Evolutionary conservation across 306 rosid genomes (phyloP), one percentile per base, ranked within the genome.

Genomic region (Ormosia emarginata): DNA sequence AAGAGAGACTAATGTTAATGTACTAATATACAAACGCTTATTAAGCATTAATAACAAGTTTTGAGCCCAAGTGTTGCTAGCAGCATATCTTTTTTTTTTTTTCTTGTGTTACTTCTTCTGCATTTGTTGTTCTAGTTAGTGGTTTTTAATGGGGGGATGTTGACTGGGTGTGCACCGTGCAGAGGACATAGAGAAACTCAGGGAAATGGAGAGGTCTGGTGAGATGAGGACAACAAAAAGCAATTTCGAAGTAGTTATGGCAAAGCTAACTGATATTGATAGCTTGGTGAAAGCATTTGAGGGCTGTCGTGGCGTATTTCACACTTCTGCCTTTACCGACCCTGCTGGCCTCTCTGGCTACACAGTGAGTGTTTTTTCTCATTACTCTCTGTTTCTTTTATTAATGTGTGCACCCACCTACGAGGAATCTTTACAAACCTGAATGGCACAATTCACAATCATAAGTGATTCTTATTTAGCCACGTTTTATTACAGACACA

Each of bases 301-400:
- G 3, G 98, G 95, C 1, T 95, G 99, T 88, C 85, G 89, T 75
- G 97, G 92, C 80, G 88, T 93, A 0, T 91, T 95, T 69, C 99
- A 95, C 76, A 93, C 97, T 86, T 85, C 99, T 49, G 84, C 97
- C 0, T 93, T 89, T 36, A 67, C 86, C 2, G 99, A 95, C 79
- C 98, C 99, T 10, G 89, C 94, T 17, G 99, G 98, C 32, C 90
- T 95, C 12, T 90, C 99, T 15, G 99, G 99, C 41, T 95, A 95
- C 83, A 88, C 98, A 0, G 99, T 95, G 32, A 84, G 92, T 41
- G 2, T 61, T 36, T 58, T 55, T 11, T 46, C 13, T 11, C 46
- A 24, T 57, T 57, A 39, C 58, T 7, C 7, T 67, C 24, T 14
- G 1, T 33, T 14, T 1, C n/a, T n/a, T n/a, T n/a, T n/a, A n/a